Evolutionary conservation across 441 rosid species (phyloP).

Genomic region (Dalechampia spathulata): DNA sequence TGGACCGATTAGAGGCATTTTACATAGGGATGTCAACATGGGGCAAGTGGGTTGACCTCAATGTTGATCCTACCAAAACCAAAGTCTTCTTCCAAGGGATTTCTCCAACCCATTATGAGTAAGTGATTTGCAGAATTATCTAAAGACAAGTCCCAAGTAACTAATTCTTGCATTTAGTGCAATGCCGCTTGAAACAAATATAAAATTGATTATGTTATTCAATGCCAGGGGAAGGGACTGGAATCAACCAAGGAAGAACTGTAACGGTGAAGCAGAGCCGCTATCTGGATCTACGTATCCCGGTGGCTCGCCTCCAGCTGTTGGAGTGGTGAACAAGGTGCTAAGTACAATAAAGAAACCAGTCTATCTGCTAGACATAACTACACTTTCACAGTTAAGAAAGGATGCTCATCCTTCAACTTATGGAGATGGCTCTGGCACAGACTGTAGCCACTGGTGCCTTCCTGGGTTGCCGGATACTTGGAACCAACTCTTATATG

Average conservation of each 20-base stretch:
- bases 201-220: neutral
- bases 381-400: conserved; percentile 63
- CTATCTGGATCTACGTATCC: conserved; percentile 54
- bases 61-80: conserved; percentile 57
- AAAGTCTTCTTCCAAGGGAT: conserved; percentile 83
- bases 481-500: conserved; percentile 83
- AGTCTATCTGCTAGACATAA: conserved; percentile 68
- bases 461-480: conserved; percentile 91
- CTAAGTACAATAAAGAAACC: conserved; percentile 47
- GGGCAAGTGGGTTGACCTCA: conserved; percentile 73
- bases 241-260: conserved; percentile 55
- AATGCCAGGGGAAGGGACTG: conserved; percentile 55
- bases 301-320: conserved; percentile 62
- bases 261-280: conserved; percentile 67
- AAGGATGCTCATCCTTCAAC: conserved; percentile 91
- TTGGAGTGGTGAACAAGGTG: conserved; percentile 59
- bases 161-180: no score
- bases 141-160: no score
- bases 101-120: conserved; percentile 90
- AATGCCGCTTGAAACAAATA: neutral
- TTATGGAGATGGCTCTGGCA: conserved; percentile 37
- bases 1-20: conserved; percentile 69
- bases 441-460: conserved; percentile 98
- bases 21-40: conserved; percentile 66
- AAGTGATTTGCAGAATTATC: conserved; percentile 15